phyloP scores from a whole-genome alignment of 352 stramenopile species.

The Globisporangium barbulae region DNA sequence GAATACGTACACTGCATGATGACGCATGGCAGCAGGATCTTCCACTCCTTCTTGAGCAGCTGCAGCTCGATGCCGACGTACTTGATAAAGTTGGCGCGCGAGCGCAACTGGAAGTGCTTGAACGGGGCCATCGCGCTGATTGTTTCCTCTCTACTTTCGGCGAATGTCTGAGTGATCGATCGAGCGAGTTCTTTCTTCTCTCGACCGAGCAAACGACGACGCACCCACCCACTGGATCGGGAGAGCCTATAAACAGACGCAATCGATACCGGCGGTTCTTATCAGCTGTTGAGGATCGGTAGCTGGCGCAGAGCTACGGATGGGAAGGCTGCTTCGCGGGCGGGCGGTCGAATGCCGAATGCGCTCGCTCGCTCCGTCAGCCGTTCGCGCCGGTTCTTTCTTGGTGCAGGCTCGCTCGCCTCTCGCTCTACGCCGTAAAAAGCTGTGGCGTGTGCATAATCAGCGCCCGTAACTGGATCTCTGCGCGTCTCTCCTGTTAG shows the following conservation, averaged over 20 bases:
- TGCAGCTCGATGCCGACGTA: slow-evolving; percentile 65
- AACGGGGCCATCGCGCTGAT: neutral
- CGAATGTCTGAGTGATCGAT: neutral
- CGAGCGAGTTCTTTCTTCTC: neutral
- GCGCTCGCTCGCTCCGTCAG: neutral
- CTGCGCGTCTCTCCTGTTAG: neutral
- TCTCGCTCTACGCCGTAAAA: neutral
- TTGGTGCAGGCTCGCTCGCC: neutral
- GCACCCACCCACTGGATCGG: neutral
- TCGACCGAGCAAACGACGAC: neutral
- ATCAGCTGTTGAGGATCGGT: neutral
- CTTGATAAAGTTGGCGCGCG: slow-evolving; percentile 53
- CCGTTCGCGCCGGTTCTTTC: neutral
- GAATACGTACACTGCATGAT: slow-evolving; percentile 76
- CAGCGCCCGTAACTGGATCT: slow-evolving; percentile 1
- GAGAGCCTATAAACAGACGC: neutral
- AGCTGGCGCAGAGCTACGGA: neutral
- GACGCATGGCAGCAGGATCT: slow-evolving; percentile 64
- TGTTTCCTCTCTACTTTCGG: neutral
- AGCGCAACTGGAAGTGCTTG: slow-evolving; percentile 49
- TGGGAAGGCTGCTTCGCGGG: neutral
- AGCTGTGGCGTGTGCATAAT: slow-evolving; percentile 1
- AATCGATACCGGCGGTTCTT: neutral
- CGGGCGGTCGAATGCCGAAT: neutral
- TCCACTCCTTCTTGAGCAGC: slow-evolving; percentile 65